Base-by-base conservation (phyloP, 257 asterid genomes). In the Echium plantagineum region DNA sequence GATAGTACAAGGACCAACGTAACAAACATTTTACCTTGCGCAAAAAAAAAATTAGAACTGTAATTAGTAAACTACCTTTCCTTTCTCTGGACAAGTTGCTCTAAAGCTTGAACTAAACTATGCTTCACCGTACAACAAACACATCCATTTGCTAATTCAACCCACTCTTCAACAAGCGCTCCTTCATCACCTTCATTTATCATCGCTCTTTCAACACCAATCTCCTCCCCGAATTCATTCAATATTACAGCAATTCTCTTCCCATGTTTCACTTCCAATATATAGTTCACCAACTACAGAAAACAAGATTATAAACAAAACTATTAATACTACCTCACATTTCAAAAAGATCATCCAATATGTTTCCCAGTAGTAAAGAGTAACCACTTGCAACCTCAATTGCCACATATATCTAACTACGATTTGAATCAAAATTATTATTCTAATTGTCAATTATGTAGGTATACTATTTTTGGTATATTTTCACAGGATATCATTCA, bases 161-260 rank as follows among this genome's bases (percentile, higher is more conserved):
- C 98, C 98, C 98, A 91, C 67, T 91, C 98, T 66, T 91, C 98
- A 66, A 91, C 98, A 51, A 91, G 86, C 4, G 83, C 84, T 22
- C 98, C 98, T 10, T 75, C 89, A 62, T 88, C 96, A 51, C 98
- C 98, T 69, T 88, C 96, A 62, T 91, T 91, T 70, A 91, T 91
- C 98, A 91, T 91, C 0, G 98, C 96, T 74, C 93, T 84, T 77
- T 91, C 98, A 21, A 91, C 96, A 59, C 98, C 98, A 64, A 91
- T 78, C 74, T 88, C 96, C 63, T 88, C 98, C 59, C 98, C 98
- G 64, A 88, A 91, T 71, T 91, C 98, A 66, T 91, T 88, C 72
- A 91, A 67, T 77, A 91, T 91, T 60, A 91, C 95, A 2, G 98
- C 98, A 61, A 91, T 91, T 74, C 71, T 79, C 87, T 91, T 91